phyloP scores from a whole-genome alignment of 805 yeast genomes.

The Hanseniaspora clermontiae region DNA sequence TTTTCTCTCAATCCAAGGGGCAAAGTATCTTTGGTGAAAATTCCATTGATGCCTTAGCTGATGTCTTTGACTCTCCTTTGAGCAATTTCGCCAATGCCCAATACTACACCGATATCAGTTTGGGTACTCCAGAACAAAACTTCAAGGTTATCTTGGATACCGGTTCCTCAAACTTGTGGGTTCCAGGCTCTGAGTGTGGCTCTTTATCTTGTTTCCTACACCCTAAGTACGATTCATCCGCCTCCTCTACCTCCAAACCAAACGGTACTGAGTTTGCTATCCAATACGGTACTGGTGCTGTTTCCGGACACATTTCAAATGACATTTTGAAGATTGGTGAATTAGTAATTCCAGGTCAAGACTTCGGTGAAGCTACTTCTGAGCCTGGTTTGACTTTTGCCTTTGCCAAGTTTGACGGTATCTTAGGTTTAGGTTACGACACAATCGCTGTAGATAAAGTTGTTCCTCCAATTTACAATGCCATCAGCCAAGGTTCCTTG shows the following conservation, averaged over 20 bases:
- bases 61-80: constrained; percentile 51
- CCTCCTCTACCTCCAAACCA: constrained; percentile 70
- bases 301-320: constrained; percentile 84
- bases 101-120: constrained; percentile 77
- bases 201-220: constrained; percentile 94
- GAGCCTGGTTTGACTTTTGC: constrained; percentile 98
- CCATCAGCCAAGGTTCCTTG: constrained; percentile 64
- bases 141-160: constrained; percentile 94
- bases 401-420: constrained; percentile 97
- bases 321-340: constrained; percentile 75
- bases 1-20: background rate
- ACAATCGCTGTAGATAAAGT: constrained; percentile 77
- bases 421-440: constrained; percentile 87
- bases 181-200: constrained; percentile 77
- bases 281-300: constrained; percentile 83
- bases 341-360: constrained; percentile 73
- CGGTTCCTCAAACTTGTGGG: constrained; percentile 95
- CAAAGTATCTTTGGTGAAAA: constrained; percentile 17
- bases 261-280: constrained; percentile 81
- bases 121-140: constrained; percentile 88
- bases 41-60: constrained; percentile 31
- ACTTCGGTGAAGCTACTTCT: constrained; percentile 90
- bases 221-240: constrained; percentile 72
- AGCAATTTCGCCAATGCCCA: constrained; percentile 93
- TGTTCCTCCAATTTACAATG: constrained; percentile 90